Evolutionary conservation across 305 asterid genomes (phyloP).

Genomic region (Fraxinus paxiana): DNA sequence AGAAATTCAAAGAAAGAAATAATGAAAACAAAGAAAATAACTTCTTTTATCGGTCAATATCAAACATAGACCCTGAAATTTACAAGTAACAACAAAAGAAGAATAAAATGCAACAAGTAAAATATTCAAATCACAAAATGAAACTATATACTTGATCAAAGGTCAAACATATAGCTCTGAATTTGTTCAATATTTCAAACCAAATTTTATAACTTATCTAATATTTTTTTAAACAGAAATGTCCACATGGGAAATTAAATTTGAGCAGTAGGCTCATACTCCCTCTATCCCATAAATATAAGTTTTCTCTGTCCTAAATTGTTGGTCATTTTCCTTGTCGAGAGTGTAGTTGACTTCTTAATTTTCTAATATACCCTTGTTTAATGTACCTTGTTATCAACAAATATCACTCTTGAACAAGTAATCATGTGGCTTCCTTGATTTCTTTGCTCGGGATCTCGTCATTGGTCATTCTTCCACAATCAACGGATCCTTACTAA

Average conservation of each 20-base stretch:
- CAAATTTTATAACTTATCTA: not conserved
- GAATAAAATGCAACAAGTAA: not conserved
- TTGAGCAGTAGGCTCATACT: not conserved
- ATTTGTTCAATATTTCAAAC: not conserved
- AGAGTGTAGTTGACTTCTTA: not conserved
- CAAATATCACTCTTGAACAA: not conserved
- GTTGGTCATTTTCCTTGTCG: not conserved
- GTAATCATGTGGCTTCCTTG: not conserved
- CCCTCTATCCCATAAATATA: not conserved
- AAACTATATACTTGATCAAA: not conserved
- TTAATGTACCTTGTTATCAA: not conserved
- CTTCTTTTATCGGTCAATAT: constrained; percentile 9
- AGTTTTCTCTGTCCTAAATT: not conserved
- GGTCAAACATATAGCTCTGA: not conserved
- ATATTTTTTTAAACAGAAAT: not conserved
- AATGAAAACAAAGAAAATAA: not conserved
- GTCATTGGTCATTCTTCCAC: not conserved
- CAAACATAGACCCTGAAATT: constrained; percentile 22
- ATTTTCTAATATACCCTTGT: not conserved
- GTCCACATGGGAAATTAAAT: not conserved
- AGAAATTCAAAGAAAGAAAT: constrained; percentile 13
- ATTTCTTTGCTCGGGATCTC: not conserved
- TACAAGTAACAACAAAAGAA: not conserved
- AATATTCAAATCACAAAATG: not conserved
- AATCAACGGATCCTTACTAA: not conserved